These are phyloP conservation scores for Fraxinus paxiana DNA, from an alignment of 305 asterid species.

Conservation along the genomic window DNA sequence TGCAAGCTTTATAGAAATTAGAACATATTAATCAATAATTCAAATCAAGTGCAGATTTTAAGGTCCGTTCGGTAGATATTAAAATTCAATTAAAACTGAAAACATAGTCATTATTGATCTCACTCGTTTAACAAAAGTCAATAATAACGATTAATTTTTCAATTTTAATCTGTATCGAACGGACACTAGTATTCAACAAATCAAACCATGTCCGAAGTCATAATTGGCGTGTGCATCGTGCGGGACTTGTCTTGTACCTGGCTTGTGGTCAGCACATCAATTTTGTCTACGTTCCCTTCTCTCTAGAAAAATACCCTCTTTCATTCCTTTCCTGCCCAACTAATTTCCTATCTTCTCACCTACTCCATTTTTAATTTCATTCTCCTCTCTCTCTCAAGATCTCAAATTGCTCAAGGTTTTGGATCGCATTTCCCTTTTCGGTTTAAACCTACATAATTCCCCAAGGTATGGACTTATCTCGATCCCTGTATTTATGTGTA, in stretches of 20 bases:
- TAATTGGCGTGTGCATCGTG: neutral
- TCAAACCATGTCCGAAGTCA: neutral
- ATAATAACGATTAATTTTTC: too few relatives aligned
- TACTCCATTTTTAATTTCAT: neutral
- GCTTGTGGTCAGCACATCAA: slow-evolving; percentile 14
- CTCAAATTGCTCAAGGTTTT: neutral
- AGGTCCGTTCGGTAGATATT: too few relatives aligned
- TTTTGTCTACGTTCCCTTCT: neutral
- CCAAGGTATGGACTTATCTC: neutral
- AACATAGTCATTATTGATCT: too few relatives aligned
- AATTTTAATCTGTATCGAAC: too few relatives aligned
- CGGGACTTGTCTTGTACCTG: neutral
- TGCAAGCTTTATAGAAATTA: neutral
- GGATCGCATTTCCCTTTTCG: neutral
- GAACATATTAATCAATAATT: neutral
- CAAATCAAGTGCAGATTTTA: too few relatives aligned
- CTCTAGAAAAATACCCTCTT: neutral
- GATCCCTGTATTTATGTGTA: neutral
- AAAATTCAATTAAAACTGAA: too few relatives aligned
- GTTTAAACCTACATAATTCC: neutral
- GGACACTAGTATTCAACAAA: neutral
- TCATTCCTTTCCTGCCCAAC: neutral
- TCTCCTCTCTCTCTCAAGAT: neutral
- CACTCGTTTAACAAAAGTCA: too few relatives aligned
- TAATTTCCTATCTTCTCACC: neutral